Base-by-base conservation (phyloP, 805 yeast species). In the Saccharomycopsis schoenii region DNA sequence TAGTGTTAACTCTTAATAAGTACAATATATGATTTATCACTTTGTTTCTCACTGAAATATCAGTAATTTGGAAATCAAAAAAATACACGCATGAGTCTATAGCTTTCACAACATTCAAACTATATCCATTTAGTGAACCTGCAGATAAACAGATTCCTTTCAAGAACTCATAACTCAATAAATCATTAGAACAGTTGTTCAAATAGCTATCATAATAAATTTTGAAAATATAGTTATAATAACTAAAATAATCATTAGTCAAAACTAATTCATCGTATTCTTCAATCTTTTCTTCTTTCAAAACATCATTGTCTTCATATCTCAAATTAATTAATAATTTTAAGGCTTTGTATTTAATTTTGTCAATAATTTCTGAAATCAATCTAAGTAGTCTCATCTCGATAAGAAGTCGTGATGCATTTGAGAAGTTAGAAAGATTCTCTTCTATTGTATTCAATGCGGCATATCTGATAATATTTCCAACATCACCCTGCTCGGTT, bases 401-500 rank as follows among this genome's bases (percentile, higher is more conserved):
- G 1, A 77, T 65, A 1, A 61, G 59, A 3, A 54, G 47, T 11
- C 55, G 51, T n/a, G 69, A 56, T 10, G 41, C 60, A 14, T 41
- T 39, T 47, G 56, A 60, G 47, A 71, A 67, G 19, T 34, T 29
- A 0, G 58, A 56, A 2, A 67, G 43, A 64, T 79, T 76, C 0
- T 65, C 51, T 0, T 63, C 58, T 0, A 85, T 69, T 1, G 83
- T 67, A 5, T 66, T 42, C 1, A 87, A 69, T 1, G 85, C 75
- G 0, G 85, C 77, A 1, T 69, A 64, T 56, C 98, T 74, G 0
- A 90, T 80, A 66, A 83, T 80, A 56, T 89, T 82, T 1, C 98
- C 98, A n/a, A 91, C 92, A 73, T 92, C 98, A 10, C 98, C 98
- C 68, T 89, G 87, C 34, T 82, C 82, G 0, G 93, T 88, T 1